phyloP scores from a whole-genome alignment of 257 asterid species.

The Euphrasia confusa region DNA sequence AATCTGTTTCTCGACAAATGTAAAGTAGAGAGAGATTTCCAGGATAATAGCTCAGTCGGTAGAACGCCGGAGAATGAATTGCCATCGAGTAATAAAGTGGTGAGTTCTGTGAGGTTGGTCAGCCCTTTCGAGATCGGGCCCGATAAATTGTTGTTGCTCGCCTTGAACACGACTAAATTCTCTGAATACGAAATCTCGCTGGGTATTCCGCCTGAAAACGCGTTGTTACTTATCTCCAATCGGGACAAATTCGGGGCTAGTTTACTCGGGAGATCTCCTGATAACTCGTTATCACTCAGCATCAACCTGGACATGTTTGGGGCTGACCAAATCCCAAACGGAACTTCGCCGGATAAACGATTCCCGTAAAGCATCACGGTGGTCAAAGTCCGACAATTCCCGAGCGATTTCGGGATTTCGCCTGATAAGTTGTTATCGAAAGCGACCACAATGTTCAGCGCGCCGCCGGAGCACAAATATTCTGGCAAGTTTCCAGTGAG shows the following conservation, averaged over 20 bases:
- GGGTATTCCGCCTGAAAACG: constrained; percentile 60
- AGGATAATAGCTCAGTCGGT: constrained; percentile 53
- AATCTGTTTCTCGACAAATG: constrained; percentile 53
- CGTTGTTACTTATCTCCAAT: constrained; percentile 62
- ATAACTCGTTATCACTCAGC: constrained; percentile 60
- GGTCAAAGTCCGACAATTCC: constrained; percentile 43
- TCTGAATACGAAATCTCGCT: constrained; percentile 49
- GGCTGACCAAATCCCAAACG: constrained; percentile 50
- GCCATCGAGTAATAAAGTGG: constrained; percentile 55
- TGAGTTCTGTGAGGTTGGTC: constrained; percentile 50
- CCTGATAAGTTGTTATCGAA: constrained; percentile 64
- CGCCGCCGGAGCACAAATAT: constrained; percentile 55
- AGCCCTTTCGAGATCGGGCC: constrained; percentile 54
- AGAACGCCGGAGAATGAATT: constrained; percentile 62
- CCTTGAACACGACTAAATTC: constrained; percentile 52
- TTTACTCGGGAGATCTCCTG: constrained; percentile 58
- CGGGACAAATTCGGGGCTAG: constrained; percentile 61
- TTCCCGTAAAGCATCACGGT: constrained; percentile 58
- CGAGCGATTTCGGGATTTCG: constrained; percentile 57
- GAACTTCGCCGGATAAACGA: constrained; percentile 57
- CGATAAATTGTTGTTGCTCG: constrained; percentile 52
- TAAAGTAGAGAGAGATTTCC: constrained; percentile 53
- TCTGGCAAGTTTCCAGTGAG: constrained; percentile 70
- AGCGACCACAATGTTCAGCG: constrained; percentile 52
- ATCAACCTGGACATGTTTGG: constrained; percentile 43